Evolutionary conservation across 2,329 filamentous ascomycete species (phyloP), one percentile per base, ranked within the genome.

Genomic region (Colletotrichum noveboracense): DNA sequence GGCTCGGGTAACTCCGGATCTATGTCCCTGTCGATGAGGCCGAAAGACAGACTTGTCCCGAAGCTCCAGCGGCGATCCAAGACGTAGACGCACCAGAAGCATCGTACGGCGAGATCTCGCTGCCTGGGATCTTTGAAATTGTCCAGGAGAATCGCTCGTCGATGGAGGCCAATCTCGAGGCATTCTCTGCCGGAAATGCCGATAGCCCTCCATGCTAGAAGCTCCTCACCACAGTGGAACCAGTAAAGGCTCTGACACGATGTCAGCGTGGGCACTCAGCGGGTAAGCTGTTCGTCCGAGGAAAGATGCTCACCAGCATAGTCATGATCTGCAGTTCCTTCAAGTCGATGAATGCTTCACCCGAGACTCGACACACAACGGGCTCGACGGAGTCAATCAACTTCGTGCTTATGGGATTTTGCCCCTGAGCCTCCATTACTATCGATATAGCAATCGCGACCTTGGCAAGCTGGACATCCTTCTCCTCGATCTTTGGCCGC

Each of bases 11-110:
- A 77, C 48, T 86, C 84, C 0, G 87, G 86, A 66, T 90, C 88
- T 74, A 90, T 87, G 65, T 89, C 88, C 0, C 85, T 83, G 69
- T 89, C 88, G 13, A 87, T 83, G 6, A 90, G 82, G 0, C 85
- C 85, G 77, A 89, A 89, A 0, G 88, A 87, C 24, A 89, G 78
- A 14, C 88, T 87, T 0, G 87, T 89, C 3, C 88, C 88, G 38
- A 90, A 88, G 12, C 87, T 89, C 86, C 87, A 90, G 26, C 88
- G 85, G 1, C 88, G 86, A 66, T 90, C 88, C 1, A 90, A 83
- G 0, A 88, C 86, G 70, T 89, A 90, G 21, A 89, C 86, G 34
- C 85, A 88, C 87, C 88, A 90, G 75, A 89, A 90, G 0, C 89
- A 83, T 2, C 83, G 79, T 2, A 82, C 79, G 0, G 85, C 86